Base-by-base conservation (phyloP, 169 alveolate species). In the Plasmodium yoelii region DNA sequence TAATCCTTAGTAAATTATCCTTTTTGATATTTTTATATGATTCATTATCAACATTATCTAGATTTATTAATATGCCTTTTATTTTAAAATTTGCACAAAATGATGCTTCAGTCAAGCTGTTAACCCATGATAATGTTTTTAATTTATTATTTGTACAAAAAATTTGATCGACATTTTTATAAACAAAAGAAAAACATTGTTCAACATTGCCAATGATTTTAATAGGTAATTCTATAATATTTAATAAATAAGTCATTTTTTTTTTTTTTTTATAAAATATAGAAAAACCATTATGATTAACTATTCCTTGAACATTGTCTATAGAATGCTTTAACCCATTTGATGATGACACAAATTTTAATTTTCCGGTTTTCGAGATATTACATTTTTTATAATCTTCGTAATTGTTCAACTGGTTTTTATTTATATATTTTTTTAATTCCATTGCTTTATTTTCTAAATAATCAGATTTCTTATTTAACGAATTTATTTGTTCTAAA, bases 261-360 rank as follows among this genome's bases (percentile, higher is more conserved):
- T 77, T 77, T 77, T 77, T 77, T 49, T 77, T 57, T 77, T 77
- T 77, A 44, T 77, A 65, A 77, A 77, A 77, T 49, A 77, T 77
- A 6, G 80, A 39, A 77, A 77, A 77, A 1, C 89, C 89, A 77
- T 65, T 64, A 49, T 77, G 28, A 57, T 77, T 64, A 64, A 77
- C 39, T 55, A 15, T 49, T 44, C 80, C 89, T 8, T 65, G 57
- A 18, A 77, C 89, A 51, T 77, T 77, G 24, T 77, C 89, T 64
- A 77, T 65, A 19, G 89, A 77, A 77, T 77, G 89, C 24, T 63
- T 77, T 65, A 77, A 65, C 8, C 89, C 89, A 44, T 77, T 77
- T 5, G 80, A 63, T 3, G 89, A 77, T 15, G 75, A 0, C 6
- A 77, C 77, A 77, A 77, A 77, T 77, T 77, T 77, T 77, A 77